phyloP scores from a whole-genome alignment of 495 filamentous ascomycete genomes.

The Hypoxylon trugodes region DNA sequence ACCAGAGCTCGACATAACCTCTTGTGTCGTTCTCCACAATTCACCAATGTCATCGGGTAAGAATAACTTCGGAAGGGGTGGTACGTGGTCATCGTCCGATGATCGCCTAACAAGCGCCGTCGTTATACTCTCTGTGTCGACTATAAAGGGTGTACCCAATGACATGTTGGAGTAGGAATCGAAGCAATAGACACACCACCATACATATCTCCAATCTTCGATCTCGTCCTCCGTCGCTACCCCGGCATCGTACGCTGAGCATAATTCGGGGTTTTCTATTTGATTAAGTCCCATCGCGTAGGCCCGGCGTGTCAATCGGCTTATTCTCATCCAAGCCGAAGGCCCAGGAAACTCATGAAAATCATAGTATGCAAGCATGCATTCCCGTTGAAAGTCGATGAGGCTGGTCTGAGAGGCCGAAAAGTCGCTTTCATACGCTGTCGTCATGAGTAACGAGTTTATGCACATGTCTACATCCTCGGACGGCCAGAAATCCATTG shows the following conservation, averaged over 20 bases:
- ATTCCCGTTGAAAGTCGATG: conserved; percentile 45
- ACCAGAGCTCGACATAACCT: conserved; percentile 19
- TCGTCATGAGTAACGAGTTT: conserved; percentile 25
- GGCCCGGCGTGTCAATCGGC: conserved; percentile 46
- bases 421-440: conserved; percentile 4
- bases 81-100: conserved; percentile 11
- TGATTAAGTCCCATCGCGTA: conserved; percentile 45
- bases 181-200: conserved; percentile 54
- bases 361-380: conserved; percentile 50
- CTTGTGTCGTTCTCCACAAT: conserved; percentile 38
- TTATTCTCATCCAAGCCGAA: conserved; percentile 47
- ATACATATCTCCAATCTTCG: conserved; percentile 50
- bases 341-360: conserved; percentile 49
- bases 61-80: conserved; percentile 26
- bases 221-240: conserved; percentile 43
- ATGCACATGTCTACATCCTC: conserved; percentile 35
- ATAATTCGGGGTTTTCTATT: conserved; percentile 35
- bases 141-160: conserved; percentile 31
- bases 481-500: conserved; percentile 28
- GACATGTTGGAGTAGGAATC: conserved; percentile 48
- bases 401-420: conserved; percentile 21
- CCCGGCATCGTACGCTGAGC: conserved; percentile 24
- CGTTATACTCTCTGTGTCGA: conserved; percentile 39
- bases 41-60: conserved; percentile 34
- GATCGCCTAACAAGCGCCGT: conserved; percentile 34